phyloP scores from a whole-genome alignment of 75 land plant genomes.

The Selaginella moellendorffii region DNA sequence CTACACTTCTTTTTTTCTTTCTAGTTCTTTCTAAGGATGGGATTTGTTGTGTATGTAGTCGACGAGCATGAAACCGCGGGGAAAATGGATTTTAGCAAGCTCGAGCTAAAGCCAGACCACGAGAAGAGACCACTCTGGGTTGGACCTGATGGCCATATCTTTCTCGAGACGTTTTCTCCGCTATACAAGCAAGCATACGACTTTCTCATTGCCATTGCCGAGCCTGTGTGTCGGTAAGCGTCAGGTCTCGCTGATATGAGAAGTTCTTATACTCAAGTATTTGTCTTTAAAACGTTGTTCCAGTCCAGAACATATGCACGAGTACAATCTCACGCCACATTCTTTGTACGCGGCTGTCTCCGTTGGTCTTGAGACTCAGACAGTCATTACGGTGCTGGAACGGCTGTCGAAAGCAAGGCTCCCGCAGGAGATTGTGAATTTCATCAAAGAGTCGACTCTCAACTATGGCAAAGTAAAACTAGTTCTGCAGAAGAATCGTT shows the following conservation, averaged over 20 bases:
- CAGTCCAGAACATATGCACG: constrained; percentile 28
- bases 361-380: constrained; percentile 8
- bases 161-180: constrained; percentile 76
- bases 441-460: neutral
- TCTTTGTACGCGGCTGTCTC: constrained; percentile 15
- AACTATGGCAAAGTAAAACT: constrained; percentile 12
- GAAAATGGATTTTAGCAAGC: constrained; percentile 74
- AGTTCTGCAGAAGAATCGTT: constrained; percentile 8
- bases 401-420: constrained; percentile 17
- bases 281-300: neutral
- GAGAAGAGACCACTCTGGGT: constrained; percentile 90
- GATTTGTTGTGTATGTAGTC: constrained; percentile 12
- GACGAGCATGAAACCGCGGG: constrained; percentile 35
- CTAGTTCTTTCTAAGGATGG: neutral
- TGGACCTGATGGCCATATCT: constrained; percentile 88
- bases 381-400: constrained; percentile 4
- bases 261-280: neutral
- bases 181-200: constrained; percentile 14
- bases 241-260: neutral
- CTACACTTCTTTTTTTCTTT: neutral
- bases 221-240: constrained; percentile 27
- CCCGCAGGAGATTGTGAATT: constrained; percentile 48
- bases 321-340: constrained; percentile 14
- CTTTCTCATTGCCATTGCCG: constrained; percentile 19
- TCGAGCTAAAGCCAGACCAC: constrained; percentile 86